phyloP scores from a whole-genome alignment of 2,329 filamentous ascomycete genomes.

The Endoconidiophora polonica region DNA sequence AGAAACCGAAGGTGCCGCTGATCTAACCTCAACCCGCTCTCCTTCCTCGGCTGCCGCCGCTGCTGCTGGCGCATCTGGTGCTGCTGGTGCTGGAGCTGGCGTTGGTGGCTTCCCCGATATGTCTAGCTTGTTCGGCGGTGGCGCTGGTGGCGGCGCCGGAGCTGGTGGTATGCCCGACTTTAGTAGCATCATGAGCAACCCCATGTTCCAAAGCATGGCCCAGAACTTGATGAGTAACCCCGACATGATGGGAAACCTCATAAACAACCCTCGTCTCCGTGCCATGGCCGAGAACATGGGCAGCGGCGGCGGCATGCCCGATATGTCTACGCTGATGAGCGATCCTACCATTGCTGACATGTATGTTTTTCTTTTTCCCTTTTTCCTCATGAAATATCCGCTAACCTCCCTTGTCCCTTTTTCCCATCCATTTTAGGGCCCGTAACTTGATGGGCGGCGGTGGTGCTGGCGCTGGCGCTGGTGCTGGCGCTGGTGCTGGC shows the following conservation, averaged over 20 bases:
- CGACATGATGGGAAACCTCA: slow-evolving; percentile 75
- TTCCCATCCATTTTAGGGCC: slow-evolving; percentile 20
- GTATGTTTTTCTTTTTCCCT: slow-evolving; percentile 41
- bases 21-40: slow-evolving; percentile 14
- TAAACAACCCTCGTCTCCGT: slow-evolving; percentile 80
- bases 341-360: slow-evolving; percentile 86
- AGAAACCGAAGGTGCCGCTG: slow-evolving; percentile 47
- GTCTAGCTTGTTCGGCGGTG: slow-evolving; percentile 54
- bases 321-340: slow-evolving; percentile 71
- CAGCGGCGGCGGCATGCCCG: slow-evolving; percentile 66
- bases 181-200: slow-evolving; percentile 79
- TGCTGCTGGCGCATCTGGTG: slow-evolving; percentile 18
- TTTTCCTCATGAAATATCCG: not conserved
- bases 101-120: slow-evolving; percentile 54
- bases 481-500: slow-evolving; percentile 17
- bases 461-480: slow-evolving; percentile 17
- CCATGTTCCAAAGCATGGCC: slow-evolving; percentile 95
- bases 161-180: slow-evolving; percentile 79
- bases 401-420: slow-evolving; percentile 3
- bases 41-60: slow-evolving; percentile 19
- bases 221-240: slow-evolving; percentile 97
- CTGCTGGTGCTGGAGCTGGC: slow-evolving; percentile 16
- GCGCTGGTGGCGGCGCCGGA: slow-evolving; percentile 42
- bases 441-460: slow-evolving; percentile 30
- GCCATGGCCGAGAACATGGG: slow-evolving; percentile 75